These are phyloP conservation scores for Colletotrichum neosansevieriae DNA, from an alignment of 2,329 filamentous ascomycete genomes.

Conservation along the genomic window DNA sequence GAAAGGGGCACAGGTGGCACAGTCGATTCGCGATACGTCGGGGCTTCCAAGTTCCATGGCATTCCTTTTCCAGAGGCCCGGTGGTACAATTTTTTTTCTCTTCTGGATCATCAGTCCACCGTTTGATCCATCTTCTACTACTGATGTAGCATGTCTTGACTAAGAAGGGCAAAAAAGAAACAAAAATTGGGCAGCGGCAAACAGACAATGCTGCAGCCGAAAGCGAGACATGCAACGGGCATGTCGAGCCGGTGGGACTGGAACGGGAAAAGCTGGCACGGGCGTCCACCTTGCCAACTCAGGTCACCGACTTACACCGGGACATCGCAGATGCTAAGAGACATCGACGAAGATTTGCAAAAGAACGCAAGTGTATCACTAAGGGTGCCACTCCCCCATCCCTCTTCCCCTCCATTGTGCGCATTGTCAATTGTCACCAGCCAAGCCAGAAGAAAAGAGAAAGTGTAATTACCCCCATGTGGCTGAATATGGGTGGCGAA, in stretches of 20 bases:
- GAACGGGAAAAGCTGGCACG: constrained; percentile 20
- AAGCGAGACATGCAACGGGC: constrained; percentile 35
- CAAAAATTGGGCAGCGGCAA: constrained; percentile 2
- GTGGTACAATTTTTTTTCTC: constrained; percentile 1
- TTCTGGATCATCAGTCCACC: constrained; percentile 25
- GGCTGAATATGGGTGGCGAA: too few relatives aligned
- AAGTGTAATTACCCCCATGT: too few relatives aligned
- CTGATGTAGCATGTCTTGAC: constrained; percentile 13
- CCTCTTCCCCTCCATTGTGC: constrained; percentile 28
- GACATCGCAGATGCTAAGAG: constrained; percentile 11
- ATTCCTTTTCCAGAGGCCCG: constrained; percentile 28
- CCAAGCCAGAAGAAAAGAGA: constrained; percentile 15
- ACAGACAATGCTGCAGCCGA: constrained; percentile 3
- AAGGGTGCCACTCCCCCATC: background rate
- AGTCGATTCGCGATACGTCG: constrained; percentile 8
- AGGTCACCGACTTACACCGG: constrained; percentile 29
- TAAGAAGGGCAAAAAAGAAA: constrained; percentile 24
- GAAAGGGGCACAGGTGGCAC: constrained; percentile 17
- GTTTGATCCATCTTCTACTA: background rate
- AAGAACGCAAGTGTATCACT: constrained; percentile 16
- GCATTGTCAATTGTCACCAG: constrained; percentile 31
- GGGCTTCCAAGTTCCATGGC: constrained; percentile 26
- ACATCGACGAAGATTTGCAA: constrained; percentile 8
- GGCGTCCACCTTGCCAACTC: constrained; percentile 23
- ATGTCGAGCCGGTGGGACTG: constrained; percentile 27